Evolutionary conservation across 169 alveolate species (phyloP).

Genomic region (Plasmodium billcollinsi): DNA sequence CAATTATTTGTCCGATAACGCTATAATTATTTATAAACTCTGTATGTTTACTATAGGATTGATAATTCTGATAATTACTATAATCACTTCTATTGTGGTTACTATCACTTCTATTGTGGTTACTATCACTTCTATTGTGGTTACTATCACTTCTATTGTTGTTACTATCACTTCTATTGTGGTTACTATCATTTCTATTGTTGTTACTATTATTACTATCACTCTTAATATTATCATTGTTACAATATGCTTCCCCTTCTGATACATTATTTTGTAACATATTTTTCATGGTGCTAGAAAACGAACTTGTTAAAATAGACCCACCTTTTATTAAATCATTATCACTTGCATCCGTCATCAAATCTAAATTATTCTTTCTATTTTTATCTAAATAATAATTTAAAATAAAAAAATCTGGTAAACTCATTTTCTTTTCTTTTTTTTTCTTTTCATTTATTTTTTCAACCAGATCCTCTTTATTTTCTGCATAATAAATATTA

Average conservation of each 20-base stretch:
- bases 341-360: background rate
- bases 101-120: no score
- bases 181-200: background rate
- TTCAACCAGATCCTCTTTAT: constrained; percentile 24
- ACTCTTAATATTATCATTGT: no score
- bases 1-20: constrained; percentile 74
- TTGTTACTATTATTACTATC: background rate
- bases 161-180: no score
- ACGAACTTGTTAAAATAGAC: background rate
- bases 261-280: no score
- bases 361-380: constrained; percentile 41
- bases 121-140: no score
- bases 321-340: background rate
- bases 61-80: no score
- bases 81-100: no score
- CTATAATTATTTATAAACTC: constrained; percentile 44
- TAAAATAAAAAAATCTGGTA: constrained; percentile 22
- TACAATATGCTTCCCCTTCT: no score
- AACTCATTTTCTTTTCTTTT: background rate
- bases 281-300: no score
- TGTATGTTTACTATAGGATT: background rate
- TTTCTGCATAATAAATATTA: constrained; percentile 10
- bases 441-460: constrained; percentile 18
- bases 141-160: no score
- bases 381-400: constrained; percentile 36